Evolutionary conservation across 176 grass and related monocot species (phyloP), one percentile per base, ranked within the genome.

Genomic region (Phoenix roebelenii): DNA sequence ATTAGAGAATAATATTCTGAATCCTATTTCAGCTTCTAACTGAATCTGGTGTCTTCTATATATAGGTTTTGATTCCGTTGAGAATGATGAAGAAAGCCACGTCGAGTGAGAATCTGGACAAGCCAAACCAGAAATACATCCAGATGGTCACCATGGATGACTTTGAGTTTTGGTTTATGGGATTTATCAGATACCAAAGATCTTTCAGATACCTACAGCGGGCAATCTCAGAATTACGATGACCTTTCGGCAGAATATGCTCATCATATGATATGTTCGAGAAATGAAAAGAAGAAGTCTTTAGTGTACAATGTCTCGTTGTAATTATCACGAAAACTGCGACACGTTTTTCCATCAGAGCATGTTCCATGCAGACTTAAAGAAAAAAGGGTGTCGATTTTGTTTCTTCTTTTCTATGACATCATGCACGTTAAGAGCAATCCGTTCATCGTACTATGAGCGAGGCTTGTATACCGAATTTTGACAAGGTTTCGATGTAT

Each of bases 111-210:
- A 85, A 82, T 79, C 39, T 73, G 30, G 72, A 82, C 23, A 90
- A 87, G 72, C 87, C 87, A 0, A 81, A 84, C 22, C 80, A 90
- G 26, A 96, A 96, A 50, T 96, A 96, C 68, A 56, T 96, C 22
- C 81, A 88, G 57, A 68, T 96, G 54, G 75, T 39, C 14, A 96
- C 92, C 4, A 64, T 79, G 10, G 92, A 96, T 66, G 68, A 72
- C 0, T 96, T 81, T 55, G 90, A 95, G 77, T 95, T 95, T 74
- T 95, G 90, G 90, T 95, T 95, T 71, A 77, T 95, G 86, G 80
- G 77, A 0, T 95, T 95, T 70, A 77, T 84, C 44, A 84, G 70
- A 16, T 81, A 73, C 35, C 76, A 87, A 63, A 74, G 72, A 17
- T 82, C 79, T 67, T 90, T 70, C 79, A 90, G 76, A 69, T 85